Base-by-base conservation (phyloP, 495 filamentous ascomycete species). In the Trichocladium uniseriatum region DNA sequence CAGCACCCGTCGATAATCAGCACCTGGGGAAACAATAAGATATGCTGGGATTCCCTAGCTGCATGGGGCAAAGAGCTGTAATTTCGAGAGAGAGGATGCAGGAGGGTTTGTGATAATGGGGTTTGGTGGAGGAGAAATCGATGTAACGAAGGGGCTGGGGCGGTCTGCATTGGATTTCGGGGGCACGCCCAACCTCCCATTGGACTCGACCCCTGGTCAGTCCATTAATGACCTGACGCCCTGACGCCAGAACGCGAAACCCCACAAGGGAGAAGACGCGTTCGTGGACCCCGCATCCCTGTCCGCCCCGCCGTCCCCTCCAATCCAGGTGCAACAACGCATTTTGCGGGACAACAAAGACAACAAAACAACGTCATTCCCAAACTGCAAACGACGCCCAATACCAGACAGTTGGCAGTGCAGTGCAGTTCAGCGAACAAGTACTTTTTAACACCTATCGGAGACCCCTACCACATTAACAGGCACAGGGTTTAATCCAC, bases 161-260 rank as follows among this genome's bases (percentile, higher is more conserved):
- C 50, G 44, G 47, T 59, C 56, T 43, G 50, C 47, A 31, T 15
- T 31, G 7, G 45, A 32, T 61, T 51, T 51, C 43, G 24, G 36
- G 32, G 37, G 27, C 48, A 51, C 48, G 35, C 41, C 52, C 55
- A 56, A 35, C 55, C 56, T 52, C 59, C 59, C 31, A 40, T 45
- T 52, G 42, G 43, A 21, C 37, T 28, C 51, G 38, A 20, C 45
- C 45, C 53, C 50, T 45, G 41, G 42, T 47, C 45, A 18, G n/a
- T 51, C 48, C 48, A 45, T 59, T 58, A 51, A 52, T 52, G 49
- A n/a, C 27, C 15, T n/a, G 35, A 50, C 54, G 51, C 51, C 24
- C 51, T 52, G 53, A 52, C 53, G 51, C 51, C 22, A 53, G 52
- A 55, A 53, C 55, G 52, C 48, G 52, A 58, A 56, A 52, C 45